A percentile compares a stretch with the other conserved stretches of the same genome.
Evolutionary conservation across 78 protist species (phyloP).

Genomic region (Creolimax fragrantissima): DNA sequence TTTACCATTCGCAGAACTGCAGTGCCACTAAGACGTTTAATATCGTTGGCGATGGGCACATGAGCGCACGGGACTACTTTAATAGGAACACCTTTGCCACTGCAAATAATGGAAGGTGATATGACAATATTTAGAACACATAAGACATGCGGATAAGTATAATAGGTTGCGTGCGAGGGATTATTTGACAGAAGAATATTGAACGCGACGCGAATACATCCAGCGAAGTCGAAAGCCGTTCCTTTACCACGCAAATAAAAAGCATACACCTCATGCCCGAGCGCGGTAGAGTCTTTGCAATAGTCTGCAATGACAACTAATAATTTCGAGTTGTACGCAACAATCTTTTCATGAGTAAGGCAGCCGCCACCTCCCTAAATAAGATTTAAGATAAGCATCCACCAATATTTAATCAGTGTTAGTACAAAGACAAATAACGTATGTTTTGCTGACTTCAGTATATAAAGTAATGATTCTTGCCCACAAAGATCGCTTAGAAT

Average conservation of each 20-base stretch:
- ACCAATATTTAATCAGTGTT: neutral
- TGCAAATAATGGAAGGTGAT: too few species aligned
- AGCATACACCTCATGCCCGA: slow-evolving; percentile 29
- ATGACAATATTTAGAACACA: too few species aligned
- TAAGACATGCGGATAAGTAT: too few species aligned
- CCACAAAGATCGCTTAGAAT: too few species aligned
- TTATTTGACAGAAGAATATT: too few species aligned
- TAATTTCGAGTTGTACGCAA: slow-evolving; percentile 39
- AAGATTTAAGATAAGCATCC: slow-evolving; percentile 27
- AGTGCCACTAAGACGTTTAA: neutral
- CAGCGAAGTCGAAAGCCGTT: too few species aligned
- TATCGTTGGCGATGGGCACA: neutral
- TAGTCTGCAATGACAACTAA: slow-evolving; percentile 68
- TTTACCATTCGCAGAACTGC: slow-evolving; percentile 46
- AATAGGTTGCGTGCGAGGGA: too few species aligned
- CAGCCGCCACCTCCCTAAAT: slow-evolving; percentile 69
- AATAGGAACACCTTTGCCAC: slow-evolving; percentile 76
- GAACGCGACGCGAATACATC: too few species aligned
- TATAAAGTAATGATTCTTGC: neutral
- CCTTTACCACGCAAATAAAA: too few species aligned
- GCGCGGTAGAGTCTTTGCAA: slow-evolving; percentile 38
- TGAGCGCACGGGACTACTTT: slow-evolving; percentile 63
- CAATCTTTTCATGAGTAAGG: slow-evolving; percentile 63
- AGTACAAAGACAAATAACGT: neutral
- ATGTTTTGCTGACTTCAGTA: neutral